These are phyloP conservation scores for Porphyra umbilicalis DNA, from an alignment of 31 red algal species.

Conservation along the genomic window DNA sequence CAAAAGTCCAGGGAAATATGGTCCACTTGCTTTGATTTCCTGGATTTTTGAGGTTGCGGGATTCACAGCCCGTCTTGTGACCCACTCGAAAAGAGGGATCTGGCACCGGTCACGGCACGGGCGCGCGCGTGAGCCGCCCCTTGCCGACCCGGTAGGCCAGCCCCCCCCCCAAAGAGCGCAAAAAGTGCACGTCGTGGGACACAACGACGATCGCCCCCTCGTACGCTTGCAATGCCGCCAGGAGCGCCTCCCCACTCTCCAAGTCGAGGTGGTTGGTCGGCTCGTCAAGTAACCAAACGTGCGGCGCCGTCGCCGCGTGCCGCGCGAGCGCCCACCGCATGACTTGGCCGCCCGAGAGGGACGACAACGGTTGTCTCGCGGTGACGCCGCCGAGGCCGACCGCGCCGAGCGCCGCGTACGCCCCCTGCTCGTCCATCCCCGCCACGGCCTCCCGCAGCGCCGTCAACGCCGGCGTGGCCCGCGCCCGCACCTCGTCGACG, in stretches of 20 bases:
- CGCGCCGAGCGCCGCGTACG: background rate
- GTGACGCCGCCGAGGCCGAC: background rate
- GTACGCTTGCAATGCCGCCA: background rate
- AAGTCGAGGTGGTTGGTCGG: conserved; percentile 19
- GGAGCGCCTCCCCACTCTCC: background rate
- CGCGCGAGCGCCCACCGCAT: conserved; percentile 13
- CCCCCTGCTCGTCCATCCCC: background rate
- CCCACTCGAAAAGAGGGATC: too few relatives aligned
- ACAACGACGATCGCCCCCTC: background rate
- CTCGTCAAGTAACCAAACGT: conserved; percentile 24
- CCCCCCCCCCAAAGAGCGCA: background rate
- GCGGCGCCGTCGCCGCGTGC: background rate
- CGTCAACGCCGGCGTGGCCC: background rate
- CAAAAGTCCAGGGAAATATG: too few relatives aligned
- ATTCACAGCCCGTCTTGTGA: too few relatives aligned
- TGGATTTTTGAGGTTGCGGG: too few relatives aligned
- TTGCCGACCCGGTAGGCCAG: background rate
- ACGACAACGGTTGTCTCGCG: background rate
- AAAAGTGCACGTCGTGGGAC: conserved; percentile 6
- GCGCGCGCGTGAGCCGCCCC: background rate
- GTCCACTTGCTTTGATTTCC: too few relatives aligned
- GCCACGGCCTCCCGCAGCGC: background rate
- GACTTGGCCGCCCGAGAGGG: conserved; percentile 2
- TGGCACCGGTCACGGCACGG: background rate
- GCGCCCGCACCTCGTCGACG: background rate